Evolutionary conservation across 2,329 filamentous ascomycete species (phyloP).

Genomic region (Drechmeria coniospora): DNA sequence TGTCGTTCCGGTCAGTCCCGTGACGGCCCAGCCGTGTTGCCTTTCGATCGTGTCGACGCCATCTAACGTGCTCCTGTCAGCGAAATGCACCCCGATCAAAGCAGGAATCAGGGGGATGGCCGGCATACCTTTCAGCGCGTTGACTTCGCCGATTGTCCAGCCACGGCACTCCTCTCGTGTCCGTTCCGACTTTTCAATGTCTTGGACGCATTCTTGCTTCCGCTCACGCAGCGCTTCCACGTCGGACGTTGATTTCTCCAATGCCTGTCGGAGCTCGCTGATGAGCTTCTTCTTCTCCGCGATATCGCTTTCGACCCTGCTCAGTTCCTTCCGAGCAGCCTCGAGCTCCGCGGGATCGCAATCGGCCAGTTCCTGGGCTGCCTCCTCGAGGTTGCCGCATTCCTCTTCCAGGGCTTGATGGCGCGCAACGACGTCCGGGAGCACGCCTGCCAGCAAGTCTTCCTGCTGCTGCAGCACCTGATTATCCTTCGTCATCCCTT

Average conservation of each 20-base stretch:
- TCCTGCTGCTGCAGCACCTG: conserved; percentile 51
- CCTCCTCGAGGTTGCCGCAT: conserved; percentile 49
- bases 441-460: conserved; percentile 45
- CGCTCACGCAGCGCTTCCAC: conserved; percentile 48
- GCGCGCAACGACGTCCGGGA: conserved; percentile 50
- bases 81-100: not conserved
- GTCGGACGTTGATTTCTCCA: conserved; percentile 49
- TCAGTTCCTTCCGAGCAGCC: conserved; percentile 53
- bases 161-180: conserved; percentile 78
- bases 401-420: conserved; percentile 48
- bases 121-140: conserved; percentile 52
- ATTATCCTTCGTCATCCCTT: conserved; percentile 65
- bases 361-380: conserved; percentile 59
- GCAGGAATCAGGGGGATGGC: not conserved
- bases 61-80: conserved; percentile 34
- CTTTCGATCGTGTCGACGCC: conserved; percentile 51
- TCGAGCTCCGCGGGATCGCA: conserved; percentile 71
- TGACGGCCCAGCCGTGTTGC: conserved; percentile 56
- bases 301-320: conserved; percentile 50
- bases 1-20: conserved; percentile 41
- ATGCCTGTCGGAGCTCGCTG: conserved; percentile 47
- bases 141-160: conserved; percentile 74
- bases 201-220: conserved; percentile 53
- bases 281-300: conserved; percentile 54
- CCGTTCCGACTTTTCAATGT: conserved; percentile 71